Base-by-base conservation (phyloP, 768 basidiomycete species). In the Xerocomellus intermedius region DNA sequence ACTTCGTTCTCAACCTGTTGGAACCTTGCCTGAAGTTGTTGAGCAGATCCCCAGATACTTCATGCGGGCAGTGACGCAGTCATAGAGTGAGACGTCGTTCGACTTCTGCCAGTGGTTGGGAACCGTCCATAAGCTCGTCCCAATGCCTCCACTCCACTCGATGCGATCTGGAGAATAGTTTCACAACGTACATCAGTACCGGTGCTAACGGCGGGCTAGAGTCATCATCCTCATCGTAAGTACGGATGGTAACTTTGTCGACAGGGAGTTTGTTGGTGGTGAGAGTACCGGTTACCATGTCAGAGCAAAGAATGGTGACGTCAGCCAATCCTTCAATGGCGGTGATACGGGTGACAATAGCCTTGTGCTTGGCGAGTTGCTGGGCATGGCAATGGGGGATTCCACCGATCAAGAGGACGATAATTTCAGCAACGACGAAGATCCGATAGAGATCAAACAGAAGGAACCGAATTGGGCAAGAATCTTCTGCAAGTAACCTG, bases 321-420 rank as follows among this genome's bases (percentile, higher is more conserved):
- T 95, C 96, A 38, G 96, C 96, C 63, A 98, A 80, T 73, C 97
- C 95, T 73, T 98, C 96, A 54, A 98, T 98, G 61, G 96, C 96
- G 21, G 96, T 98, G 78, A 98, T 98, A 81, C 95, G 95, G 51
- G 96, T 98, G 74, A 98, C 96, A 63, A 97, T 98, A 61, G 96
- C 96, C 82, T 98, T 97, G 84, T 98, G 92, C 81, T 95, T 95
- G 67, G 96, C 95, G 62, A 98, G 87, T 71, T 98, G 96, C 76
- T 97, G 94, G 38, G 96, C 96, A 98, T 98, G 71, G 96, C 96
- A 75, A 98, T 98, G 67, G 96, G n/a, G 96, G 69, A 98, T 98
- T 80, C 96, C 96, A 81, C 96, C 96, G 75, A 98, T 98, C 83
- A 98, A 82, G 72, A 98, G 91, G 61, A 98, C 96, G 71, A 97